Percentiles rank a stretch among this genome's conserved stretches.
These are phyloP conservation scores for Aspergillus jensenii DNA, from an alignment of 2,329 filamentous ascomycete genomes.

Conservation along the genomic window DNA sequence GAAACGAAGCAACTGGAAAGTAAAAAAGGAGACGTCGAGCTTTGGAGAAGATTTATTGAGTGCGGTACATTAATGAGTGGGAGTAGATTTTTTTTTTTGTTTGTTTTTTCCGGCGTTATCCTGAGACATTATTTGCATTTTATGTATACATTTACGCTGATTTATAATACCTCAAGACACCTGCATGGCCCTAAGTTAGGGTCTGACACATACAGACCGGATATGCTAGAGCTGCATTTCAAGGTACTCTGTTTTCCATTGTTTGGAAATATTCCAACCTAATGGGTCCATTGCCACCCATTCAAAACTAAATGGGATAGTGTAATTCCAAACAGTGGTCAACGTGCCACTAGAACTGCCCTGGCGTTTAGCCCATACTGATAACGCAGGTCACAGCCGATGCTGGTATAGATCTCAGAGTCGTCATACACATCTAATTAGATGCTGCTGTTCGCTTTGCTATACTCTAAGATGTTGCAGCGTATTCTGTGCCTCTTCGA, in stretches of 20 bases:
- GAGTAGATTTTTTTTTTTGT: conserved; percentile 12
- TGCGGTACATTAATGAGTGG: conserved; percentile 31
- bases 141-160: conserved; percentile 7
- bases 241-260: conserved; percentile 2
- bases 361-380: no score
- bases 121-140: conserved; percentile 1
- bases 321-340: background rate
- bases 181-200: background rate
- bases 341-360: background rate
- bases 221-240: background rate
- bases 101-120: conserved; percentile 6
- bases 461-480: conserved; percentile 3
- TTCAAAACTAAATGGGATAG: background rate
- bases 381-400: no score
- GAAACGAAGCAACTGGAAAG: conserved; percentile 49
- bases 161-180: conserved; percentile 8
- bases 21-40: conserved; percentile 39
- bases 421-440: no score
- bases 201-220: background rate
- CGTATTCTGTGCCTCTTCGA: conserved; percentile 37
- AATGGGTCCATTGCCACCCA: background rate
- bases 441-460: background rate
- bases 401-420: no score
- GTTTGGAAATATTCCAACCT: conserved; percentile 15
- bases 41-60: conserved; percentile 41